Conservation (phyloP, 2,329 filamentous ascomycete species). For the Cryoendolithus antarcticus region DNA sequence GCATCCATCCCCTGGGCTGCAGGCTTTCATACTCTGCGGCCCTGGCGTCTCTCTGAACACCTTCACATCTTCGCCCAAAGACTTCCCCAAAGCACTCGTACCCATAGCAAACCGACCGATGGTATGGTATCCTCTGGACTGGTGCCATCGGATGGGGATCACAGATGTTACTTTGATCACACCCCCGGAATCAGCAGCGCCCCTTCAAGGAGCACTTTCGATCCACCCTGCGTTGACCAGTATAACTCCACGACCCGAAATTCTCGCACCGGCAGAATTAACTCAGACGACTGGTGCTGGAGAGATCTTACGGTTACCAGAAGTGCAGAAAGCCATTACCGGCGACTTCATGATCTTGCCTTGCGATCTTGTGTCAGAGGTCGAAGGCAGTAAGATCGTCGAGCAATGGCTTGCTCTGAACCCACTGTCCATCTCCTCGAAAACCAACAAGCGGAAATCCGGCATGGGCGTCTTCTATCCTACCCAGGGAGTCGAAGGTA, state of each 20-base stretch:
- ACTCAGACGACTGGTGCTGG: constrained; percentile 81
- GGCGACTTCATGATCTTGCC: constrained; percentile 83
- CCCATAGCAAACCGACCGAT: constrained; percentile 77
- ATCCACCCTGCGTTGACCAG: constrained; percentile 67
- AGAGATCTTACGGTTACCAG: constrained; percentile 71
- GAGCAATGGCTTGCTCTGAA: constrained; percentile 84
- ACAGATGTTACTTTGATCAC: constrained; percentile 51
- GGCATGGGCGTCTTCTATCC: constrained; percentile 87
- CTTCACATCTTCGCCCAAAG: constrained; percentile 67
- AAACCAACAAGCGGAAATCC: constrained; percentile 53
- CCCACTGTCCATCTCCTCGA: constrained; percentile 35
- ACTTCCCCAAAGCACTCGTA: constrained; percentile 69
- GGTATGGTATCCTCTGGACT: constrained; percentile 82
- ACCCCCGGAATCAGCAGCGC: constrained; percentile 44
- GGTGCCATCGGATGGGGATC: constrained; percentile 70
- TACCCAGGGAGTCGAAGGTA: constrained; percentile 57
- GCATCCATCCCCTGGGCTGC: constrained; percentile 63
- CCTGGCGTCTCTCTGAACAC: constrained; percentile 72
- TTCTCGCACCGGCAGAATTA: constrained; percentile 64
- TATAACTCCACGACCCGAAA: constrained; percentile 57
- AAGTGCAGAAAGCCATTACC: constrained; percentile 66
- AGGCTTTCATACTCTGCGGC: constrained; percentile 72
- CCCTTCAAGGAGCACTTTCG: constrained; percentile 57
- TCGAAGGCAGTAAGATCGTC: constrained; percentile 68
- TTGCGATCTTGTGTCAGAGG: constrained; percentile 84